Evolutionary conservation across 192 early-diverging fungal genomes (phyloP), one percentile per base, ranked within the genome.

Genomic region (Backusella mclennaniae): DNA sequence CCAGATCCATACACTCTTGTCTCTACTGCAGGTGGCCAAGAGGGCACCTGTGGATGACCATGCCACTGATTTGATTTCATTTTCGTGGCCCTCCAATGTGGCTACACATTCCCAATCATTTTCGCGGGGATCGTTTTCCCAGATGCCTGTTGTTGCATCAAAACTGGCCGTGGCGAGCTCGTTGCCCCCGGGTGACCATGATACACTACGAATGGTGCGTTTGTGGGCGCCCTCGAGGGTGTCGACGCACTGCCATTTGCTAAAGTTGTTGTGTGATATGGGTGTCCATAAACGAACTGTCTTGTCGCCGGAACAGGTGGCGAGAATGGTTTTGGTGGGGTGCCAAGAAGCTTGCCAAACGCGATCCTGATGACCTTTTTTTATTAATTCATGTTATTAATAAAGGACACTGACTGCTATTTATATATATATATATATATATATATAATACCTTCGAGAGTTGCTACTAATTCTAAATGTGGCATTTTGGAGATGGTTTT

Each of bases 1-100:
- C 98, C 98, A 99, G 75, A 99, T 96, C 98, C 98, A 99, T 36
- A 99, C 96, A 84, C 93, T 96, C 82, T 97, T 98, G 85, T 99
- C 98, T 36, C 98, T 85, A 33, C 93, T 92, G 77, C 98, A 98
- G 5, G 98, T 99, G 12, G 98, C 95, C 44, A 99, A 81, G 29
- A 99, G 85, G 4, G 90, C 82, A 12, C 95, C 96, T 1, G 90
- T 87, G 31, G 89, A 81, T 12, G 93, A 92, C 96, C 96, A 99
- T 12, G 93, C 86, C 41, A 98, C 94, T 41, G 90, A 88, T 83
- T 99, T 99, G 46, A 95, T 96, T 84, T 99, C 97, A 83, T 98
- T 98, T 85, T 99, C 97, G 82, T 99, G 97, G 44, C 97, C 97
- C 80, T 99, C 97, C 53, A 99, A 81, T 15, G 95, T 97, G 1